Evolutionary conservation across 2,329 filamentous ascomycete species (phyloP).

Genomic region (Endoconidiophora polonica): DNA sequence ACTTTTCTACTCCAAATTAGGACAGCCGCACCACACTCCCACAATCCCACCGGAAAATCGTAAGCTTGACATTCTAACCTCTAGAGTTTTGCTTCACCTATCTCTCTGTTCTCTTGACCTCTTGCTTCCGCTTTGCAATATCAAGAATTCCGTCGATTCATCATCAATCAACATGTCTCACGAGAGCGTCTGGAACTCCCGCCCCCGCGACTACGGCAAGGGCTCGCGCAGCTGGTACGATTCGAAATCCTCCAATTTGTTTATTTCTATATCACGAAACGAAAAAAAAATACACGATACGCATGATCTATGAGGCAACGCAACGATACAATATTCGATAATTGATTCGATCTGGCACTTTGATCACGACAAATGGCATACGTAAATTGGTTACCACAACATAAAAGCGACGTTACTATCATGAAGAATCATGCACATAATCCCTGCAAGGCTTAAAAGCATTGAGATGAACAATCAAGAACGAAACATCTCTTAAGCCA

Average conservation of each 20-base stretch:
- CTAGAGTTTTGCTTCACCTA: conserved; percentile 10
- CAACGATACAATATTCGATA: background rate
- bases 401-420: too few species aligned
- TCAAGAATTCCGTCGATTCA: conserved; percentile 15
- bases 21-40: conserved; percentile 9
- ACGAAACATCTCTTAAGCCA: too few species aligned
- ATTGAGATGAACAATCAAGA: too few species aligned
- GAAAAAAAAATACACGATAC: background rate
- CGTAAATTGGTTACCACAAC: too few species aligned
- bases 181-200: conserved; percentile 99
- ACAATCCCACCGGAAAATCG: conserved; percentile 1
- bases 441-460: too few species aligned
- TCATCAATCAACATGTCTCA: conserved; percentile 40
- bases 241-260: conserved; percentile 1
- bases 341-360: background rate
- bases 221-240: conserved; percentile 82
- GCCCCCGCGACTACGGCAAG: conserved; percentile 94
- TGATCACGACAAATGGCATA: background rate
- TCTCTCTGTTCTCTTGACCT: conserved; percentile 11
- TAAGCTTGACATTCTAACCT: conserved; percentile 7
- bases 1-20: conserved; percentile 11
- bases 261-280: background rate
- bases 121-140: conserved; percentile 13
- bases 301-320: too few species aligned
- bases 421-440: too few species aligned